phyloP scores from a whole-genome alignment of 2,329 filamentous ascomycete genomes.

The Diplodia intermedia region DNA sequence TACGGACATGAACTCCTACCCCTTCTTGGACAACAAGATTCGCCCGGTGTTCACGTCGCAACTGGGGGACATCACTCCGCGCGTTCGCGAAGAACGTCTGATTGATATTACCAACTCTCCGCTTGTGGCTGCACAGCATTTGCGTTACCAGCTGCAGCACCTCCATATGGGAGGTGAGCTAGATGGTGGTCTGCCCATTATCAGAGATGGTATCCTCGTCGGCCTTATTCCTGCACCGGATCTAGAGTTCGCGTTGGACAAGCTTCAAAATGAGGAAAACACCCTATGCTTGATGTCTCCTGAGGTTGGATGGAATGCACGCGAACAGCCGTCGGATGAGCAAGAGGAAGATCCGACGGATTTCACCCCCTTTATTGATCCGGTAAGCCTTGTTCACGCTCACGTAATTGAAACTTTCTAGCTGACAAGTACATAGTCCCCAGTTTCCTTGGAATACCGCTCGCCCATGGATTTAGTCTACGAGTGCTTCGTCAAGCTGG shows the following conservation, averaged over 20 bases:
- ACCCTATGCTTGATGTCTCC: constrained; percentile 83
- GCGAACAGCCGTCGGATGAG: constrained; percentile 62
- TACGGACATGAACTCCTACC: constrained; percentile 96
- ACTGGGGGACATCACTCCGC: constrained; percentile 83
- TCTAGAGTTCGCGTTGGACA: constrained; percentile 89
- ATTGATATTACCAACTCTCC: constrained; percentile 90
- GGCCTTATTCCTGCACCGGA: constrained; percentile 94
- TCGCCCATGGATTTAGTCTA: constrained; percentile 95
- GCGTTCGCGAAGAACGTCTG: constrained; percentile 74
- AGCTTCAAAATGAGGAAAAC: constrained; percentile 75
- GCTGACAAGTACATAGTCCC: constrained; percentile 62
- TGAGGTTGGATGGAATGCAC: constrained; percentile 56
- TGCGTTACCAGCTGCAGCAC: constrained; percentile 81
- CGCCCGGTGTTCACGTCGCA: constrained; percentile 90
- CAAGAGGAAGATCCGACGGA: constrained; percentile 71
- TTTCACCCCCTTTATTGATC: constrained; percentile 91
- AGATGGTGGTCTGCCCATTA: constrained; percentile 87
- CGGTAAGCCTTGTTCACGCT: constrained; percentile 58
- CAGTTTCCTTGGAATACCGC: constrained; percentile 84
- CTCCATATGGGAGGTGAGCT: constrained; percentile 87
- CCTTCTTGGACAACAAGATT: constrained; percentile 95
- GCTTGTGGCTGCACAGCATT: constrained; percentile 74
- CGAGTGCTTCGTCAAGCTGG: constrained; percentile 94
- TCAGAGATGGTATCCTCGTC: constrained; percentile 79
- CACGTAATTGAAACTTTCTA: background rate